Evolutionary conservation across 495 filamentous ascomycete genomes (phyloP), one percentile per base, ranked within the genome.

Genomic region (Neurospora sp.): DNA sequence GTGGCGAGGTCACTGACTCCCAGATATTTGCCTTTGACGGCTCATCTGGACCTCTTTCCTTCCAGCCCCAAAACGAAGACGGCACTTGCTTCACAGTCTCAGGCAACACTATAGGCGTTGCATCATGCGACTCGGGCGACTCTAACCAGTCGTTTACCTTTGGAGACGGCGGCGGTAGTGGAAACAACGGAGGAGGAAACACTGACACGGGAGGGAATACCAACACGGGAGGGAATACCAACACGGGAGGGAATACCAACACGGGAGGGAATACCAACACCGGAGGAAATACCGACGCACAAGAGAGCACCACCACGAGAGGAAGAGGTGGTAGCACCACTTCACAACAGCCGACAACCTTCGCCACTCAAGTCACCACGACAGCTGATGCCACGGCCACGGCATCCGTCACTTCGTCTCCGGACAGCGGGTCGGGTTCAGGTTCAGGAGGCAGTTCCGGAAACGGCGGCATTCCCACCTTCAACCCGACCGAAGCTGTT

Each of bases 11-110:
- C 3, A 86, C 87, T 35, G 77, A 84, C 68, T 87, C 85, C 3
- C 86, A 88, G 74, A 72, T 84, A 3, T 88, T 86, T 72, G 71
- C 78, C 53, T 87, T 87, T 71, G 76, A 81, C 70, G 83, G 83
- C 37, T 74, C 75, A 9, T 77, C 80, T 46, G 83, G 83, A 16
- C 81, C 85, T 2, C 78, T 86, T 11, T 70, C 83, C 1, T 74
- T 88, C 10, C 74, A 79, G 20, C 86, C 85, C 7, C 66, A 80
- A 68, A 87, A 87, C 71, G 75, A 79, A 8, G 75, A 71, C 1
- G 82, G 82, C 31, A 83, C 80, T 2, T 88, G 87, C 71, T 78
- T 87, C 37, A 80, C 81, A 3, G 83, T 85, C 35, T 84, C 82
- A 72, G 82, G 80, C 16, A 81, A 85, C 37, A 75, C 81, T 11